Evolutionary conservation across 2,329 filamentous ascomycete genomes (phyloP).

Genomic region (Colletotrichum godetiae): DNA sequence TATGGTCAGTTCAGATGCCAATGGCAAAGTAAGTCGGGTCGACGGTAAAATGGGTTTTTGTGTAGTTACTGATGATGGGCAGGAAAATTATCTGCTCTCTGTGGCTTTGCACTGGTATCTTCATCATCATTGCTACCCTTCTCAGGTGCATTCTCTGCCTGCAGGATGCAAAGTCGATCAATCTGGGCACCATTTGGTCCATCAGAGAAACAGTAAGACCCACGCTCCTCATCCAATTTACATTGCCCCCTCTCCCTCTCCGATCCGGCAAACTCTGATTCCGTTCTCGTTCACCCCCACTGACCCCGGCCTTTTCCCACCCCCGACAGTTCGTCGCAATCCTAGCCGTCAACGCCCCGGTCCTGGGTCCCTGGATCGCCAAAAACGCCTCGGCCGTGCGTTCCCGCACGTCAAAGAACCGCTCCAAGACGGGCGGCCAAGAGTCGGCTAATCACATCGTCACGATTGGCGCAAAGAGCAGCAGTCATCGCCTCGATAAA

Average conservation of each 20-base stretch:
- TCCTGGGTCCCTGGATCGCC: slow-evolving; percentile 41
- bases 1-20: slow-evolving; percentile 40
- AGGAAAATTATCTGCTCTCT: slow-evolving; percentile 42
- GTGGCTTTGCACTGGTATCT: slow-evolving; percentile 41
- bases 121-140: slow-evolving; percentile 42
- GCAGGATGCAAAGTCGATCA: slow-evolving; percentile 38
- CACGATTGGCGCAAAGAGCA: slow-evolving; percentile 37
- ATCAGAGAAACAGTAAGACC: slow-evolving; percentile 41
- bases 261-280: not conserved
- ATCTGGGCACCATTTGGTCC: slow-evolving; percentile 41
- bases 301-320: slow-evolving; percentile 1
- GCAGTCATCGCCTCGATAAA: slow-evolving; percentile 33
- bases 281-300: not conserved
- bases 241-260: not conserved
- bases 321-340: slow-evolving; percentile 39
- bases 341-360: slow-evolving; percentile 39
- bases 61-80: not conserved
- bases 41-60: not conserved
- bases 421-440: slow-evolving; percentile 12
- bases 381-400: slow-evolving; percentile 33
- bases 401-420: slow-evolving; percentile 27
- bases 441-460: slow-evolving; percentile 34
- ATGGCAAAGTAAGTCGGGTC: slow-evolving; percentile 30
- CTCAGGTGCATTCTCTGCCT: slow-evolving; percentile 39
- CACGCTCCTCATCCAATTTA: slow-evolving; percentile 10